Percentiles rank a stretch among this genome's conserved stretches.
phyloP scores from a whole-genome alignment of 176 grass and related monocot genomes.

The Musa schizocarpa region DNA sequence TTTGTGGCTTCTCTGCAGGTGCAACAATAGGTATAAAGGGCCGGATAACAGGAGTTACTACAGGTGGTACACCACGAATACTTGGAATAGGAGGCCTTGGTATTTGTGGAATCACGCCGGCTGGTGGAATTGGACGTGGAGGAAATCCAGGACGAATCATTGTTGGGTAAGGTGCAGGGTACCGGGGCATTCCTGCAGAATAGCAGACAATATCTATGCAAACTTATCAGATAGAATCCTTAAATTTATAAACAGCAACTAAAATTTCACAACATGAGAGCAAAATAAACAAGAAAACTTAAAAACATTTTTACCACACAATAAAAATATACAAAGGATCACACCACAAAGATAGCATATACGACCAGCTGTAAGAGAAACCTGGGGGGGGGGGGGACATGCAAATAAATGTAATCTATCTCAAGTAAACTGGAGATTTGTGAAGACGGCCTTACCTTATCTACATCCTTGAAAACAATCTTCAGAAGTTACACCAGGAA shows the following conservation, averaged over 20 bases:
- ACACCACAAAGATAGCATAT: slow-evolving; percentile 26
- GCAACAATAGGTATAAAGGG: slow-evolving; percentile 38
- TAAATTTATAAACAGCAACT: neutral
- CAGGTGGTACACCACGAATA: slow-evolving; percentile 39
- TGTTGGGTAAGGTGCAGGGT: slow-evolving; percentile 40
- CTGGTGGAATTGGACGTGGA: slow-evolving; percentile 47
- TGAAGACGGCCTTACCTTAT: slow-evolving; percentile 36
- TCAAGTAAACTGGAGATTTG: slow-evolving; percentile 26
- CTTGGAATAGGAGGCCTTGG: slow-evolving; percentile 35
- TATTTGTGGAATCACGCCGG: slow-evolving; percentile 29
- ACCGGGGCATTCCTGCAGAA: slow-evolving; percentile 38
- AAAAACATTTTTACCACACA: slow-evolving; percentile 35
- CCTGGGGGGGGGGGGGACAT: slow-evolving; percentile 21
- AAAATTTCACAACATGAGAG: neutral
- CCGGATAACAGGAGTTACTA: slow-evolving; percentile 41
- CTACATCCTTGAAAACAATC: slow-evolving; percentile 26
- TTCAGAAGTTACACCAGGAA: slow-evolving; percentile 23
- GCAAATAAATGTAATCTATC: slow-evolving; percentile 23
- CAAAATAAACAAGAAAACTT: slow-evolving; percentile 6
- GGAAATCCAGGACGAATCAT: slow-evolving; percentile 56
- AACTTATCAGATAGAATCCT: slow-evolving; percentile 31
- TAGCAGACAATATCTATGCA: slow-evolving; percentile 34
- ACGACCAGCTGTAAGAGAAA: slow-evolving; percentile 29
- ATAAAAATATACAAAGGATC: slow-evolving; percentile 32
- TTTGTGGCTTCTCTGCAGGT: slow-evolving; percentile 71